phyloP scores from a whole-genome alignment of 2,329 filamentous ascomycete genomes.

The Hypoxylon sp. region DNA sequence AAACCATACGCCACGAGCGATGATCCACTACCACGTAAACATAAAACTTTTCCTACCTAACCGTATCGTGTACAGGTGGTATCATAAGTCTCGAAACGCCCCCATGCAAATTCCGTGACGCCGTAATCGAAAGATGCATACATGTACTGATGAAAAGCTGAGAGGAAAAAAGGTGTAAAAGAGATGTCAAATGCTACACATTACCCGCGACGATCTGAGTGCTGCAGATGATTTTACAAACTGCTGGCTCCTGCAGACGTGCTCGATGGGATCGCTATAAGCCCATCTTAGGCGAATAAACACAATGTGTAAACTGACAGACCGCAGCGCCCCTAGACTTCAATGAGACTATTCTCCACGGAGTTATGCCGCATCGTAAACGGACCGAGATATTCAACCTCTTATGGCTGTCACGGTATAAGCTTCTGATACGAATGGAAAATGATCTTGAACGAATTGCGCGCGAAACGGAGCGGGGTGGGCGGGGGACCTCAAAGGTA shows the following conservation, averaged over 20 bases:
- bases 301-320: not conserved
- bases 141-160: slow-evolving; percentile 32
- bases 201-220: slow-evolving; percentile 19
- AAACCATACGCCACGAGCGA: slow-evolving; percentile 16
- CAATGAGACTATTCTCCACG: not conserved
- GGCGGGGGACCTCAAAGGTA: slow-evolving; percentile 39
- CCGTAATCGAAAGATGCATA: slow-evolving; percentile 42
- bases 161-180: slow-evolving; percentile 26
- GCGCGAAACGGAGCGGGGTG: slow-evolving; percentile 51
- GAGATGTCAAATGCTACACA: slow-evolving; percentile 17
- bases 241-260: slow-evolving; percentile 2
- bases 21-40: not conserved
- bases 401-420: slow-evolving; percentile 66
- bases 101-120: slow-evolving; percentile 40
- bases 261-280: slow-evolving; percentile 3
- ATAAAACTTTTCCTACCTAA: slow-evolving; percentile 31
- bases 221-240: slow-evolving; percentile 6
- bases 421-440: slow-evolving; percentile 65
- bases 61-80: slow-evolving; percentile 43
- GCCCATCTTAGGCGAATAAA: not conserved
- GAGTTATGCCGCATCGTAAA: not conserved
- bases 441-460: slow-evolving; percentile 63
- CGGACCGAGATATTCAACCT: slow-evolving; percentile 50
- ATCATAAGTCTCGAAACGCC: slow-evolving; percentile 41
- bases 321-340: not conserved